Conservation (phyloP, 345 rosid genomes). For the Excoecaria agallocha region DNA sequence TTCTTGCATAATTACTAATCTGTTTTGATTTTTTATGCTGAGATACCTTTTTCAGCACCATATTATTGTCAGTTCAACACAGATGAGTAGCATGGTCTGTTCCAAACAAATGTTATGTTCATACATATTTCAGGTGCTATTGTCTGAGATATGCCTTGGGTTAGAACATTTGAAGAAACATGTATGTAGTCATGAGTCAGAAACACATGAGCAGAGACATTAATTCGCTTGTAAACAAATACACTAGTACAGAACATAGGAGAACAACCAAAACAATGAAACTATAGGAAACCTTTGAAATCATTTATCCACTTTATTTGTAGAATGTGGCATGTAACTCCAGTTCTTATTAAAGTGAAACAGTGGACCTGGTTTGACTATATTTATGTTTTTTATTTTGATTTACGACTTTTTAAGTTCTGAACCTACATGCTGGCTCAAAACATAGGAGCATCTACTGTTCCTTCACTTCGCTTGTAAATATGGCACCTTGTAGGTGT, state of each 20-base stretch:
- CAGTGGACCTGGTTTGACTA: background rate
- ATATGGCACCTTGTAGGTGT: background rate
- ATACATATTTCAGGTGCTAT: background rate
- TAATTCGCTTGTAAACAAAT: background rate
- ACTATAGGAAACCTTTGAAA: background rate
- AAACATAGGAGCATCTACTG: background rate
- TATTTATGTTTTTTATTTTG: background rate
- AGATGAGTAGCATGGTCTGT: background rate
- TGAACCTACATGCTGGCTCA: background rate
- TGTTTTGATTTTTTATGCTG: background rate
- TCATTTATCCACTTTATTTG: background rate
- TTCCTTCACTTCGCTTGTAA: background rate
- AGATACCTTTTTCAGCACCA: background rate
- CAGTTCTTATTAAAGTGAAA: slow-evolving; percentile 1
- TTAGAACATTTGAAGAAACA: background rate
- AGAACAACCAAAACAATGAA: background rate
- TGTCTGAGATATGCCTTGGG: background rate
- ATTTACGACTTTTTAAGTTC: background rate
- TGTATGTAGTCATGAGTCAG: background rate
- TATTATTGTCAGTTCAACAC: background rate
- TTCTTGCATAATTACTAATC: background rate
- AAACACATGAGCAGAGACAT: background rate
- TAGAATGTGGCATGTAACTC: background rate
- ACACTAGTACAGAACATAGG: background rate
- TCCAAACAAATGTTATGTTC: background rate